Percentiles rank a stretch among this genome's conserved stretches.
These are phyloP conservation scores for Tuber borchii DNA, from an alignment of 495 filamentous ascomycete genomes.

Conservation along the genomic window DNA sequence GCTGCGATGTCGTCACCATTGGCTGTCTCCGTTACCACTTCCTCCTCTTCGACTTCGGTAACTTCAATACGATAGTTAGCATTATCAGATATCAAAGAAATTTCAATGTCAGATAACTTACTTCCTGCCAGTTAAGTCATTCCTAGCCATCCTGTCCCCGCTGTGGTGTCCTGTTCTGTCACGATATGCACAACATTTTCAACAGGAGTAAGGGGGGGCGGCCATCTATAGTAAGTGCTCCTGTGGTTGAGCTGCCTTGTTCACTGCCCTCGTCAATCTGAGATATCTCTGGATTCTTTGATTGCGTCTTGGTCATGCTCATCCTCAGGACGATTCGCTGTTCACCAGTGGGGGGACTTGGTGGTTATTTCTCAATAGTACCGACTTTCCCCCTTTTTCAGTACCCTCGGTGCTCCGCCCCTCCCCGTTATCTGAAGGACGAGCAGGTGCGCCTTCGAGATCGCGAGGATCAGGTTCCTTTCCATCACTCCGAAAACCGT, in stretches of 20 bases:
- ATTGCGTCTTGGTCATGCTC: background rate
- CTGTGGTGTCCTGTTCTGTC: conserved; percentile 21
- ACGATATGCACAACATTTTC: background rate
- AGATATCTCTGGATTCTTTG: background rate
- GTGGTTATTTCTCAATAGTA: background rate
- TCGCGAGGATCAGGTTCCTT: background rate
- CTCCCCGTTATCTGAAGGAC: background rate
- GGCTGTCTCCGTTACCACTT: background rate
- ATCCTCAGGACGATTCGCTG: background rate
- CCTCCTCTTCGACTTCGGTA: conserved; percentile 25
- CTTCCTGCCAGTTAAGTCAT: conserved; percentile 28
- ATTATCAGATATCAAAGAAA: background rate
- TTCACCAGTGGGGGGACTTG: background rate
- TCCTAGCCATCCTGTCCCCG: conserved; percentile 27
- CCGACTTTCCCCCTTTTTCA: background rate
- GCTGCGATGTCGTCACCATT: background rate
- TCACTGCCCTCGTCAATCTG: background rate
- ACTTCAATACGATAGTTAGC: conserved; percentile 20
- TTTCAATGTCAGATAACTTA: conserved; percentile 13
- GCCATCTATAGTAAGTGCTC: background rate
- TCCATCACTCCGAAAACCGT: background rate
- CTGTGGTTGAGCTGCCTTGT: background rate
- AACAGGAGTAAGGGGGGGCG: background rate
- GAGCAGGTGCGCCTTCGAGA: background rate
- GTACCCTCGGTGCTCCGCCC: background rate